phyloP scores from a whole-genome alignment of 2,329 filamentous ascomycete genomes.

The Claviceps purpurea region DNA sequence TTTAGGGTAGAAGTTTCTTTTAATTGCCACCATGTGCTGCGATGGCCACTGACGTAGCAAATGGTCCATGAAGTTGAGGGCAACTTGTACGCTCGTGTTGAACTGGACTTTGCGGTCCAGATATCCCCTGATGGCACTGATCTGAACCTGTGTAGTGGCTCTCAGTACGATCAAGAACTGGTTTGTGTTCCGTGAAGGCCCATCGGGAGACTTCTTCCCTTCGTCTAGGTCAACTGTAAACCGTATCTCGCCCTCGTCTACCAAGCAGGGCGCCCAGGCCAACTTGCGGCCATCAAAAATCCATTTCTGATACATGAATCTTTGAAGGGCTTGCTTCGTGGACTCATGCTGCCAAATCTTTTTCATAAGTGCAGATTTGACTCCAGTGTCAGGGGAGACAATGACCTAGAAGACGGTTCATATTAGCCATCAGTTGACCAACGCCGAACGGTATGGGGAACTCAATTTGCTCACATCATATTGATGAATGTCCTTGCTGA shows the following conservation, averaged over 20 bases:
- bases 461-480: slow-evolving; percentile 57
- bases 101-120: slow-evolving; percentile 46
- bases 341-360: slow-evolving; percentile 61
- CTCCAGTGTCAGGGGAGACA: slow-evolving; percentile 49
- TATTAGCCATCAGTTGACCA: not conserved
- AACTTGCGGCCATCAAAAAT: slow-evolving; percentile 76
- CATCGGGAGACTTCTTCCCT: slow-evolving; percentile 34
- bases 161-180: slow-evolving; percentile 48
- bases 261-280: slow-evolving; percentile 50
- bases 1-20: slow-evolving; percentile 66
- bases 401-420: slow-evolving; percentile 37
- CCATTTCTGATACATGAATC: slow-evolving; percentile 35
- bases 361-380: slow-evolving; percentile 49
- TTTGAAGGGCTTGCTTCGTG: slow-evolving; percentile 41
- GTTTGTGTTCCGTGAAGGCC: slow-evolving; percentile 25
- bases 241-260: slow-evolving; percentile 35
- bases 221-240: slow-evolving; percentile 60
- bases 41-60: slow-evolving; percentile 70
- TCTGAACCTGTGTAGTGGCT: slow-evolving; percentile 53
- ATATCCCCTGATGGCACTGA: slow-evolving; percentile 54
- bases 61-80: slow-evolving; percentile 86
- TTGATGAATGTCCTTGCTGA: slow-evolving; percentile 54
- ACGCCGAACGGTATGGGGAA: not conserved
- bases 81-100: slow-evolving; percentile 57
- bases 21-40: slow-evolving; percentile 53